Conservation (phyloP, 768 basidiomycete species). For the Podaxis rugospora region DNA sequence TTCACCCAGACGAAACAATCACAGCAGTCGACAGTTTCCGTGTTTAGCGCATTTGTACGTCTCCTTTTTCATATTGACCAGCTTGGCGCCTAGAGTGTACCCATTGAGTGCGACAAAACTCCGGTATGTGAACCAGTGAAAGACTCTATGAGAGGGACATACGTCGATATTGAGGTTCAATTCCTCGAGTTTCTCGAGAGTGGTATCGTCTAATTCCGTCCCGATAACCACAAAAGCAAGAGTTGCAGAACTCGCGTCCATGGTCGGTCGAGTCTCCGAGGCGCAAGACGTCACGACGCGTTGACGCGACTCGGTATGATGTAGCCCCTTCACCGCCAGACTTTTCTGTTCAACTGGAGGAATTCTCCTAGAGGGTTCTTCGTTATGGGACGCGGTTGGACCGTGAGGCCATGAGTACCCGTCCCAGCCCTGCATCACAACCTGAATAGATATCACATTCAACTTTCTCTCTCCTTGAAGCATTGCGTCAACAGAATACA, state of each 20-base stretch:
- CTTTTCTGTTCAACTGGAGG: no score
- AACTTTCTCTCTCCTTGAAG: no score
- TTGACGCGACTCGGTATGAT: no score
- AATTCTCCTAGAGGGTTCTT: no score
- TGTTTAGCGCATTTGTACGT: conserved; percentile 7
- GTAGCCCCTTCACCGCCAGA: no score
- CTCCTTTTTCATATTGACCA: neutral
- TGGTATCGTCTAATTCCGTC: conserved; percentile 10
- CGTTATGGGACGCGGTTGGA: no score
- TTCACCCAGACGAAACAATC: neutral
- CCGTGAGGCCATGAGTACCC: no score
- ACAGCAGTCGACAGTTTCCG: conserved; percentile 3
- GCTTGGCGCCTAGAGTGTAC: neutral
- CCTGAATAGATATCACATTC: no score
- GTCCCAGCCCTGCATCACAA: no score
- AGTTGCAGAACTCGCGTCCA: conserved; percentile 26
- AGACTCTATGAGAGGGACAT: neutral
- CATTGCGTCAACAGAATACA: no score
- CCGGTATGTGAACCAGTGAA: neutral
- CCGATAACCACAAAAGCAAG: conserved; percentile 27
- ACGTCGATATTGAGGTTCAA: conserved; percentile 9
- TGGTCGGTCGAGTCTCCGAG: conserved; percentile 16
- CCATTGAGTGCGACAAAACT: neutral
- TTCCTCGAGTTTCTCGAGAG: conserved; percentile 16
- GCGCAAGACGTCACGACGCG: no score